Evolutionary conservation across 2,329 filamentous ascomycete species (phyloP), one percentile per base, ranked within the genome.

Genomic region (Didymella segeticola): DNA sequence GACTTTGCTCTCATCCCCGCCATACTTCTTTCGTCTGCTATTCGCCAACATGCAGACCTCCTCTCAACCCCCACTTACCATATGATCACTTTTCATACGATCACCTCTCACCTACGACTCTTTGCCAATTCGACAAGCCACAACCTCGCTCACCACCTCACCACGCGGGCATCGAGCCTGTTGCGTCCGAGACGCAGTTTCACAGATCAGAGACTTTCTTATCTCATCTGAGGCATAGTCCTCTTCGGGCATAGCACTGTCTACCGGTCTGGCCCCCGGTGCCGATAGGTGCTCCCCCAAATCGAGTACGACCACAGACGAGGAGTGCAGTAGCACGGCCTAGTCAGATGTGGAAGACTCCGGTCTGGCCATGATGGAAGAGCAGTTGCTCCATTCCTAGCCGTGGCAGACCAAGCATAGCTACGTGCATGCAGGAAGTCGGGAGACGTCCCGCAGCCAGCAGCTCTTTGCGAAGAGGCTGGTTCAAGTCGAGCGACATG

Each of bases 401-500:
- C 25, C 38, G 17, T 34, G 33, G 27, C 17, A 48, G 39, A 38
- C 43, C 14, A n/a, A 22, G 41, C 41, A 34, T 27, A 34, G 29
- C 34, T 19, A 2, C 15, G n/a, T 30, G 41, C 29, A 31, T 47
- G 45, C 45, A 22, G 6, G 17, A 54, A 57, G 51, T 52, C 54
- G 59, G 54, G 59, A 60, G 57, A 60, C 53, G 51, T 60, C 57
- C 59, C 57, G 50, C 48, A 49, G 5, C 41, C 56, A 53, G 51
- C 29, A 37, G 30, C n/a, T 30, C 29, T 42, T 5, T 7, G 30
- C 43, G 25, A 17, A 26, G 27, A 39, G 12, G 22, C 27, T 42
- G 47, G 25, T 26, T 39, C 34, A 49, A 53, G 39, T 53, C 52
- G 50, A 52, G 36, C 30, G 3, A 38, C 12, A 30, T 23, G 48